Evolutionary conservation across 2,329 filamentous ascomycete species (phyloP), one percentile per base, ranked within the genome.

Genomic region (Septoria linicola): DNA sequence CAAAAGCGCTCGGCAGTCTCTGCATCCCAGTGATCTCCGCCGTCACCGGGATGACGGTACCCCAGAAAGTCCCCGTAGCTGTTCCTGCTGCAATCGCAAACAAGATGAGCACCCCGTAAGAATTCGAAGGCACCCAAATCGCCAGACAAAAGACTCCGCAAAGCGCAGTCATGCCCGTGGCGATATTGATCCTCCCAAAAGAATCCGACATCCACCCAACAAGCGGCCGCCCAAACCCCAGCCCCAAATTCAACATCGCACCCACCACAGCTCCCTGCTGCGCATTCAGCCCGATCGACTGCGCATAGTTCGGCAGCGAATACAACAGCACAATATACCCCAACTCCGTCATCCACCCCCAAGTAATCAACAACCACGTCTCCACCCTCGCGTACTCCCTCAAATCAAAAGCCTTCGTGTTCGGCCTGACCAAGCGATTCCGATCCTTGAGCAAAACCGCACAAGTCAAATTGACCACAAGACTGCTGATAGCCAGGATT

Each of bases 371-470:
- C 19, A 63, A 44, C 49, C 46, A 50, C 14, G 59, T 57, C 17
- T 59, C 55, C 16, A 61, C 25, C 14, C 52, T 49, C 5, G 19
- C 41, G 25, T 58, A 58, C 42, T 59, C 53, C 3, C 58, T 39
- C 6, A 58, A 11, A 43, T 62, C 54, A 23, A 63, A 59, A 16
- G 47, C 45, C 19, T 47, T 48, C 19, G 48, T 49, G 14, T 45
- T 51, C 7, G 60, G 55, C 27, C 46, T 41, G 6, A 60, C 50
- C 4, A 54, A 14, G n/a, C 53, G 54, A 42, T 59, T 64, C 1
- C 61, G 79, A 62, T 90, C 87, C 32, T 76, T 78, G 51, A 90
- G 72, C 2, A 89, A 68, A 10, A 86, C 63, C 4, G 78, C 76
- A 57, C 82, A 84, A 16, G 76, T 68, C 1, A 77, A 71, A 63